Base-by-base conservation (phyloP, 2,329 filamentous ascomycete species). In the Aspergillus brasiliensis region DNA sequence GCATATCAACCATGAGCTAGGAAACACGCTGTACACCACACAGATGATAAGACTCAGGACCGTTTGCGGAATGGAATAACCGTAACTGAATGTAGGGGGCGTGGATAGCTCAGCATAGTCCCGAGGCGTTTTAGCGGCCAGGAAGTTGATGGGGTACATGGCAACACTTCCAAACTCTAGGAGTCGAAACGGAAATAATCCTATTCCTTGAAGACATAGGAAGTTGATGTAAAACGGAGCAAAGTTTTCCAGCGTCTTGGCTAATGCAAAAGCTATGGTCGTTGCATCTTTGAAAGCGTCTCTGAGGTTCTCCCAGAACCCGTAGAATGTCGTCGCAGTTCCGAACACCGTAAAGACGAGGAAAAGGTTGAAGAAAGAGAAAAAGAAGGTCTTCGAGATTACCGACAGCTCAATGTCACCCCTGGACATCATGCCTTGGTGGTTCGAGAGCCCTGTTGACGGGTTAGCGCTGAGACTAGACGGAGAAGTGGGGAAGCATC, bases 321-420 rank as follows among this genome's bases (percentile, higher is more conserved):
- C 81, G 76, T 87, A 87, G 71, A 97, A 91, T 56, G 88, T 86
- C 40, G 89, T 87, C 1, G 87, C 91, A 4, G 92, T 92, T 56
- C 90, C 91, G 48, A 96, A 91, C 25, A 95, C 84, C 1, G 94
- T 96, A 74, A 98, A 97, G 47, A 98, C 86, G 53, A 98, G 85
- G 78, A 99, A 99, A 59, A 98, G 91, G 78, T 99, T 99, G 85
- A 99, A 98, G 77, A 99, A 99, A 8, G 91, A 93, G 74, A 99
- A 99, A 83, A 98, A 97, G 79, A 98, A 99, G 77, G 98, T 99
- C 80, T 99, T 99, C 56, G 92, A 97, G 65, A 99, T 94, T 47
- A 96, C 84, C 0, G 95, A 98, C 6, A 99, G 83, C 75, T 98
- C 95, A 21, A 99, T 88, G 63, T 99, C 95, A 47, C 92, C 92